Evolutionary conservation across 2,329 filamentous ascomycete species (phyloP), one percentile per base, ranked within the genome.

Genomic region (Sarocladium strictum): DNA sequence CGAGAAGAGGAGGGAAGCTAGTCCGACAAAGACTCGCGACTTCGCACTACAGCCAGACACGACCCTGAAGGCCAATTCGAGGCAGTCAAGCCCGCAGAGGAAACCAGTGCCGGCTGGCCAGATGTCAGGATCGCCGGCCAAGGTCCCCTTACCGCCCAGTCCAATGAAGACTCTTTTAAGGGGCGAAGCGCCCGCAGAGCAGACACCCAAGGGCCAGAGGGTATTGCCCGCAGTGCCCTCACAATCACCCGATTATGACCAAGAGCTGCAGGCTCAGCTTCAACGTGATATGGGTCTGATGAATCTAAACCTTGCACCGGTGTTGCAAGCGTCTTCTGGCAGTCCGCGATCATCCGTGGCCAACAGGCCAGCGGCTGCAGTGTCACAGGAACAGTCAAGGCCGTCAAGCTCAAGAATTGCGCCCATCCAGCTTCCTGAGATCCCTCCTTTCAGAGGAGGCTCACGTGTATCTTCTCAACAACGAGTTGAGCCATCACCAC

Each of bases 191-290:
- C 69, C 70, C 3, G 7, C 50, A 27, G 38, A 70, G 58, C 73
- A 78, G 55, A 80, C 78, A 9, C 79, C 81, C 21, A 69, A 71
- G 21, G 64, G 71, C n/a, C 67, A 71, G 50, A 74, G 74, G 54
- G 71, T 79, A 40, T 72, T 75, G 60, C 76, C 78, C 15, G 73
- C 75, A 5, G 64, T 72, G 9, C 73, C 76, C 5, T 65, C 72
- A 3, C 76, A 77, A 53, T 82, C 82, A 3, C 74, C 77, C 9
- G 83, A 85, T 56, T 84, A 85, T 60, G 83, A 86, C 60, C 73
- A 75, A 45, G 76, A 79, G 40, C 65, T 85, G 40, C 83, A 84
- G 57, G 78, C 81, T 37, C 81, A 87, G 64, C 67, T 87, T n/a
- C 81, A 82, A 59, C 77, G 77, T 55, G 84, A 86, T 58, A 80